Base-by-base conservation (phyloP, 2,329 filamentous ascomycete species). In the Colletotrichum graminicola region DNA sequence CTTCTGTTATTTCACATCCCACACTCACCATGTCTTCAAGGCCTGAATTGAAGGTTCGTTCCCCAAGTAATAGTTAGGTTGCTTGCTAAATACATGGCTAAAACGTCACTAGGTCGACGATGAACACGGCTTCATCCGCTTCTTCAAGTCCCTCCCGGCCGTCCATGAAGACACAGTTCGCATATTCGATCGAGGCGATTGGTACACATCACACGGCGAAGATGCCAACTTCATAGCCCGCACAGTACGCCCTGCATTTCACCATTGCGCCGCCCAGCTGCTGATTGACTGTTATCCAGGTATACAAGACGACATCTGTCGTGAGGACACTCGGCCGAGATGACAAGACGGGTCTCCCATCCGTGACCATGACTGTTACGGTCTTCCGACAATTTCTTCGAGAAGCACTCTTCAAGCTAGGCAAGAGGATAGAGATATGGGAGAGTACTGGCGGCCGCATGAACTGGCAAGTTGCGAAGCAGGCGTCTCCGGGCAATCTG, bases 301-400 rank as follows among this genome's bases (percentile, higher is more conserved):
- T 98, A 71, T 99, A 99, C 88, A 97, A 97, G 84, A 98, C 96
- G 5, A 98, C 95, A 2, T 97, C 96, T 0, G 96, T 99, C 21
- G 89, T 99, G 29, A 91, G 95, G 76, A 94, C 96, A 76, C 89
- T 99, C 29, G 96, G 96, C 73, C 91, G 92, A 76, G 93, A 90
- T 81, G 93, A 94, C 79, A 90, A 93, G 72, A 93, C 92, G n/a
- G 92, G 93, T 59, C 88, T 99, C 2, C 90, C 94, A 7, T 99
- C 96, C 2, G 96, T 99, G 51, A 98, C 96, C 1, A 94, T 99
- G 90, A 96, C 95, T 61, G 87, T 94, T 69, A 98, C 95, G 3
- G 96, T 98, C 5, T 99, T 96, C 82, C 92, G 95, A 64, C 97
- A 97, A 76, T 98, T 99, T 79, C 90, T 99, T 10, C 91, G 96